Percentiles rank a stretch among this genome's conserved stretches.
These are phyloP conservation scores for Epichloe uncinata DNA, from an alignment of 2,329 filamentous ascomycete genomes.

Conservation along the genomic window DNA sequence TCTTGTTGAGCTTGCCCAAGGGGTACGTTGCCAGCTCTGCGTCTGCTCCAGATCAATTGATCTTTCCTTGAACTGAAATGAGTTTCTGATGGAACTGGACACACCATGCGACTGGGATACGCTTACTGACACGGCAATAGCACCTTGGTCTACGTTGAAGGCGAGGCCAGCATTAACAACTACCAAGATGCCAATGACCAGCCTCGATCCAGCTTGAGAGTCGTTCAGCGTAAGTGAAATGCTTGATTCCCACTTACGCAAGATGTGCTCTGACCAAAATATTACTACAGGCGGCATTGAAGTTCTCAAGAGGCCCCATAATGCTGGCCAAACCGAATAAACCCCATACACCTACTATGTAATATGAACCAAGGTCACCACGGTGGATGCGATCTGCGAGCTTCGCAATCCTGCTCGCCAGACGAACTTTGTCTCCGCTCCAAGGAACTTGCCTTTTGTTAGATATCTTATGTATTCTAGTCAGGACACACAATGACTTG, in stretches of 20 bases:
- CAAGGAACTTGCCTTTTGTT: slow-evolving; percentile 9
- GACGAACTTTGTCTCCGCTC: slow-evolving; percentile 9
- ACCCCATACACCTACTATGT: neutral
- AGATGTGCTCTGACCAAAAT: neutral
- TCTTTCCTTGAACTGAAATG: neutral
- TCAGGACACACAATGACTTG: slow-evolving; percentile 4
- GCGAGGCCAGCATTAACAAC: slow-evolving; percentile 55
- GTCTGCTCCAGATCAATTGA: neutral
- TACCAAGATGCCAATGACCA: slow-evolving; percentile 62
- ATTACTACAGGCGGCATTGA: slow-evolving; percentile 27
- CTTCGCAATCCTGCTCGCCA: neutral
- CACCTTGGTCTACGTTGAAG: slow-evolving; percentile 70
- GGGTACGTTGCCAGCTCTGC: slow-evolving; percentile 47
- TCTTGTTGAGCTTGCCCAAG: slow-evolving; percentile 61
- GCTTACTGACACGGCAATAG: slow-evolving; percentile 30
- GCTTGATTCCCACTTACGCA: neutral
- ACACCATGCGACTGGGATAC: neutral
- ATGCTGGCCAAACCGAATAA: slow-evolving; percentile 12
- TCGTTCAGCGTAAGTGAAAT: slow-evolving; percentile 62
- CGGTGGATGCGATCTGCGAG: neutral
- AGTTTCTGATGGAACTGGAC: neutral
- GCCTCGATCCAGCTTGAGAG: slow-evolving; percentile 47
- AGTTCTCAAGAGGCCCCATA: slow-evolving; percentile 29
- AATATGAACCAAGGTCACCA: neutral
- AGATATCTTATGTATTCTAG: slow-evolving; percentile 9